These are phyloP conservation scores for Discostella stelligera DNA, from an alignment of 352 stramenopile species.

Conservation along the genomic window DNA sequence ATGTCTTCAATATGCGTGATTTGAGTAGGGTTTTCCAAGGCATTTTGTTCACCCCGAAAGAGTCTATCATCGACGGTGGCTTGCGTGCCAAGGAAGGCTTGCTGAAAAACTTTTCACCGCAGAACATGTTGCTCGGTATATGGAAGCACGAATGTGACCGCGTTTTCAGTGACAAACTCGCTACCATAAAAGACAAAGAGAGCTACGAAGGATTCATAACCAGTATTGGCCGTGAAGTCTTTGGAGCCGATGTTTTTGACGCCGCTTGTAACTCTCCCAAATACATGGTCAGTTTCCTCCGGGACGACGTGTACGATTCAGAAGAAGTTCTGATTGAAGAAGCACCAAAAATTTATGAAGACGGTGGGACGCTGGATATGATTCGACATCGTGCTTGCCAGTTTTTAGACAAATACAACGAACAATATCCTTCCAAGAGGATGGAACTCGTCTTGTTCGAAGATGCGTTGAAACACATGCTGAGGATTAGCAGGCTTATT, in stretches of 20 bases:
- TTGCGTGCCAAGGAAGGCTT: slow-evolving; percentile 83
- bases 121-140: slow-evolving; percentile 90
- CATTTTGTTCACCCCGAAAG: slow-evolving; percentile 92
- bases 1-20: slow-evolving; percentile 99
- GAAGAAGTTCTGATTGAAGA: slow-evolving; percentile 91
- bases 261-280: slow-evolving; percentile 53
- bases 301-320: slow-evolving; percentile 95
- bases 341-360: slow-evolving; percentile 96
- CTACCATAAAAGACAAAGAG: slow-evolving; percentile 95
- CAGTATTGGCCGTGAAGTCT: slow-evolving; percentile 89
- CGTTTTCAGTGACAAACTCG: slow-evolving; percentile 98
- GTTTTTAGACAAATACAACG: slow-evolving; percentile 97
- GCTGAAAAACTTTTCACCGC: slow-evolving; percentile 87
- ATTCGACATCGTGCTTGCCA: slow-evolving; percentile 90
- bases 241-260: slow-evolving; percentile 83
- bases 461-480: slow-evolving; percentile 94
- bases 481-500: slow-evolving; percentile 94
- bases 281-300: slow-evolving; percentile 97
- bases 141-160: slow-evolving; percentile 98
- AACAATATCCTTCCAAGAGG: slow-evolving; percentile 91
- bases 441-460: slow-evolving; percentile 99
- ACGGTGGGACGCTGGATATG: slow-evolving; percentile 89
- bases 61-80: slow-evolving; percentile 91
- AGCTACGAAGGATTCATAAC: slow-evolving; percentile 91
- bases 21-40: slow-evolving; percentile 97